Conservation (phyloP, 2,329 filamentous ascomycete genomes). For the Colletotrichum tanaceti region DNA sequence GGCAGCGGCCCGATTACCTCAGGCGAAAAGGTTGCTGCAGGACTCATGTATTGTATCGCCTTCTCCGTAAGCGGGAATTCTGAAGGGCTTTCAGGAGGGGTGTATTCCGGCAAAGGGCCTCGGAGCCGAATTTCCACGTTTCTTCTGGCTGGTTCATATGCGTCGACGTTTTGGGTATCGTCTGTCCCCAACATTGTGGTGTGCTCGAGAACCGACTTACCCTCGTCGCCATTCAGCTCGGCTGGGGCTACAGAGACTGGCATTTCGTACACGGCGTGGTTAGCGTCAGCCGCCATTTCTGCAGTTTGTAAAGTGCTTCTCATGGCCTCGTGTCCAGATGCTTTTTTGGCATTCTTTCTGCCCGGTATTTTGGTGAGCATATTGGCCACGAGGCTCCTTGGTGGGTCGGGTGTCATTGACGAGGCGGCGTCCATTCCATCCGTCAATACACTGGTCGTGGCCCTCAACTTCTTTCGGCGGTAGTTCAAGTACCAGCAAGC, state of each 20-base stretch:
- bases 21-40: constrained; percentile 50
- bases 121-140: constrained; percentile 65
- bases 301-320: constrained; percentile 50
- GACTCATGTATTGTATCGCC: constrained; percentile 50
- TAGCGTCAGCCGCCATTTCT: constrained; percentile 56
- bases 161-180: constrained; percentile 54
- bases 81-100: constrained; percentile 51
- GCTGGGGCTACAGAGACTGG: constrained; percentile 59
- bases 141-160: constrained; percentile 63
- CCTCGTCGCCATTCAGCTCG: constrained; percentile 60
- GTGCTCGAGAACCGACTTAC: constrained; percentile 52
- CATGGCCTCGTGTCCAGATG: constrained; percentile 43
- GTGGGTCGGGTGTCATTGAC: constrained; percentile 50
- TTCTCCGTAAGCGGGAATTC: constrained; percentile 48
- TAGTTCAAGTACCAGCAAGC: constrained; percentile 49
- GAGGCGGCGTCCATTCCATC: constrained; percentile 54
- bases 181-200: constrained; percentile 57
- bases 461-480: constrained; percentile 49
- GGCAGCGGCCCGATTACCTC: constrained; percentile 45
- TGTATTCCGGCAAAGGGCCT: constrained; percentile 62
- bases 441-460: constrained; percentile 38
- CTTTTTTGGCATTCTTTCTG: constrained; percentile 49
- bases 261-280: constrained; percentile 65
- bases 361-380: constrained; percentile 59
- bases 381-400: constrained; percentile 51